A percentile compares a stretch with the other conserved stretches of the same genome.
Conservation (phyloP, 2,329 filamentous ascomycete species). For the Beauveria rudraprayagi region DNA sequence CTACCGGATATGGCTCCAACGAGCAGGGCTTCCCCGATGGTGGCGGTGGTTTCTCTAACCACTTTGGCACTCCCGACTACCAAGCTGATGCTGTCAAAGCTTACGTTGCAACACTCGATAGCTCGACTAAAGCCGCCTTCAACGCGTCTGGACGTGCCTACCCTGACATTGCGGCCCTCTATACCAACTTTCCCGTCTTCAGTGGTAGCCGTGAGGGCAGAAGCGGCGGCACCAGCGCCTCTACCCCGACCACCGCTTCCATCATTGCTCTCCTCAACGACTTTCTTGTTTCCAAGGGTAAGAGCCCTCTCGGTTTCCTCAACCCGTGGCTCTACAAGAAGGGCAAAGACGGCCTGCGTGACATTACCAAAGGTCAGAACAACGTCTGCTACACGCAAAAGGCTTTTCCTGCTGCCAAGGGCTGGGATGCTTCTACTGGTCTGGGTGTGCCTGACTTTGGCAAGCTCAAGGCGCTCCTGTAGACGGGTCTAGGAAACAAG, state of each 20-base stretch:
- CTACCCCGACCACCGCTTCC: constrained; percentile 32
- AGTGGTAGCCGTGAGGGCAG: not conserved
- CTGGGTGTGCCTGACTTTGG: constrained; percentile 9
- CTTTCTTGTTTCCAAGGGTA: constrained; percentile 27
- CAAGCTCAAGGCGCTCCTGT: constrained; percentile 5
- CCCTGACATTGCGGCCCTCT: constrained; percentile 4
- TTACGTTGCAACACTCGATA: not conserved
- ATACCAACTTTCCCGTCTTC: constrained; percentile 6
- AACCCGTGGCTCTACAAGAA: constrained; percentile 33
- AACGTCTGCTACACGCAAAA: constrained; percentile 12
- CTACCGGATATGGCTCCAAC: constrained; percentile 1
- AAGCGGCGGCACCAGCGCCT: constrained; percentile 23
- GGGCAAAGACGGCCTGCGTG: constrained; percentile 15
- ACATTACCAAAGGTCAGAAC: constrained; percentile 15
- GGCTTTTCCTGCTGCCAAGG: constrained; percentile 12
- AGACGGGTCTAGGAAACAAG: not conserved
- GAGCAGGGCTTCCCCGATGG: constrained; percentile 1
- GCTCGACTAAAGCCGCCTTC: not conserved
- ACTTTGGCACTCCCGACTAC: constrained; percentile 7
- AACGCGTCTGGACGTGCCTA: constrained; percentile 11
- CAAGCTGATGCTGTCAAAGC: constrained; percentile 1
- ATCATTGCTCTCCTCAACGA: constrained; percentile 37
- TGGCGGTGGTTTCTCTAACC: constrained; percentile 11
- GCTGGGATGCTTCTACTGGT: constrained; percentile 20
- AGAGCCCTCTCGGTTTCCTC: constrained; percentile 33